Conservation (phyloP, 1,284 basidiomycete genomes). For the Puccinia horiana region DNA sequence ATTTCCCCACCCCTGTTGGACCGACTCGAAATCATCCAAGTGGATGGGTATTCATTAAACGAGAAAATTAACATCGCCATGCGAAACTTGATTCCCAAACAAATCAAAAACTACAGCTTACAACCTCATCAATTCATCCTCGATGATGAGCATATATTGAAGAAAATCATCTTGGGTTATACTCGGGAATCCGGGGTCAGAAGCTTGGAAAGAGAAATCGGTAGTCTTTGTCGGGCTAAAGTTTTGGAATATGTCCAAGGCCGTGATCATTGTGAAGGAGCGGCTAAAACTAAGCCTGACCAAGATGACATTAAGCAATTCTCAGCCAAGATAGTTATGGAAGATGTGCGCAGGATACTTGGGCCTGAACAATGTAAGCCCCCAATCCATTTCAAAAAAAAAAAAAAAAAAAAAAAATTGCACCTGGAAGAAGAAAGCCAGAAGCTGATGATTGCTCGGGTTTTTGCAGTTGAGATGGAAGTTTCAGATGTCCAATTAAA, state of each 20-base stretch:
- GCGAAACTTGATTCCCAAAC: constrained; percentile 76
- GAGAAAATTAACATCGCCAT: constrained; percentile 61
- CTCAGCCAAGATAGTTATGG: constrained; percentile 67
- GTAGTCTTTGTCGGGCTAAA: constrained; percentile 78
- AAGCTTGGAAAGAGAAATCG: constrained; percentile 81
- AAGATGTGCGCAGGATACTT: constrained; percentile 79
- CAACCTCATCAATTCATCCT: constrained; percentile 62
- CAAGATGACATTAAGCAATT: constrained; percentile 62
- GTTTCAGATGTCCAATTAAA: constrained; percentile 19
- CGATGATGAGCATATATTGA: constrained; percentile 71
- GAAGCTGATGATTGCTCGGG: constrained; percentile 63
- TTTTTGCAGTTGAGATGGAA: constrained; percentile 45
- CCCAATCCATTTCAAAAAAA: too few species aligned
- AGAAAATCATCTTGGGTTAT: constrained; percentile 73
- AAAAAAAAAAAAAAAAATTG: constrained; percentile 53
- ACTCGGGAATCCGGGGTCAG: constrained; percentile 91
- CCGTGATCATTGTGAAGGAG: constrained; percentile 60
- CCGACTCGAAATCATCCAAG: constrained; percentile 60
- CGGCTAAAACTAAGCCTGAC: constrained; percentile 51
- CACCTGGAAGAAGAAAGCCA: too few species aligned
- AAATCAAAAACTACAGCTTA: constrained; percentile 72
- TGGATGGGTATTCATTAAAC: constrained; percentile 60
- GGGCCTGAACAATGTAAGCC: constrained; percentile 73
- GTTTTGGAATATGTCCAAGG: constrained; percentile 83
- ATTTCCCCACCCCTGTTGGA: constrained; percentile 60